Conservation (phyloP, 306 rosid species). For the Hippophae rhamnoides region DNA sequence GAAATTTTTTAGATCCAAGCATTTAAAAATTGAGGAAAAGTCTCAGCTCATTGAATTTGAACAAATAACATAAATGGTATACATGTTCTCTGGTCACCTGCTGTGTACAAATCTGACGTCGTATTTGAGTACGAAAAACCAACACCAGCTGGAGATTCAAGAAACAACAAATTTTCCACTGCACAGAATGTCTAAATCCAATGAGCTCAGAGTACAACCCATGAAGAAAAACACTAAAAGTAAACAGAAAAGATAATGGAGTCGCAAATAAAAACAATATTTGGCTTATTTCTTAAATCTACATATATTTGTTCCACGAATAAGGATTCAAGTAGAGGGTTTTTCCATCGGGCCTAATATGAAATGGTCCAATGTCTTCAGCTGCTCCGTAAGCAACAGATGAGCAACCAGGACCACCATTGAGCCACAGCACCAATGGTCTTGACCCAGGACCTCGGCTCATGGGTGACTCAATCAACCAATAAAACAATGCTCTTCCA, state of each 20-base stretch:
- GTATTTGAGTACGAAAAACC: conserved; percentile 87
- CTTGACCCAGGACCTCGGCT: conserved; percentile 50
- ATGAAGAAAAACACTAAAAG: background rate
- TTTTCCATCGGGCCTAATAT: conserved; percentile 64
- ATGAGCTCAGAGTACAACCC: background rate
- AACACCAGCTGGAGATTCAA: conserved; percentile 97
- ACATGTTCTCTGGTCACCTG: conserved; percentile 92
- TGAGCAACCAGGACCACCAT: conserved; percentile 98
- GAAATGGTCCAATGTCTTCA: conserved; percentile 93
- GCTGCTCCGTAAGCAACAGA: conserved; percentile 94
- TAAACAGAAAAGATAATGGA: background rate
- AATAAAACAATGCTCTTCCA: conserved; percentile 88
- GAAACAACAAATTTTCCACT: conserved; percentile 91
- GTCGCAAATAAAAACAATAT: background rate
- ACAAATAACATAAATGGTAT: conserved; percentile 9
- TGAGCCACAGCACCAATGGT: conserved; percentile 90
- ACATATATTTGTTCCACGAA: conserved; percentile 88
- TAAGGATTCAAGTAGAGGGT: conserved; percentile 76
- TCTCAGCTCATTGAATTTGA: background rate
- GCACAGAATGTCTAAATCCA: conserved; percentile 19
- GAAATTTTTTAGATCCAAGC: conserved; percentile 2
- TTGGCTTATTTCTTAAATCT: background rate
- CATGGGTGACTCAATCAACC: conserved; percentile 70
- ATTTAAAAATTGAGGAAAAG: conserved; percentile 1
- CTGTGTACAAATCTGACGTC: conserved; percentile 60